Conservation (phyloP, 768 basidiomycete species). For the Suillus placidus region DNA sequence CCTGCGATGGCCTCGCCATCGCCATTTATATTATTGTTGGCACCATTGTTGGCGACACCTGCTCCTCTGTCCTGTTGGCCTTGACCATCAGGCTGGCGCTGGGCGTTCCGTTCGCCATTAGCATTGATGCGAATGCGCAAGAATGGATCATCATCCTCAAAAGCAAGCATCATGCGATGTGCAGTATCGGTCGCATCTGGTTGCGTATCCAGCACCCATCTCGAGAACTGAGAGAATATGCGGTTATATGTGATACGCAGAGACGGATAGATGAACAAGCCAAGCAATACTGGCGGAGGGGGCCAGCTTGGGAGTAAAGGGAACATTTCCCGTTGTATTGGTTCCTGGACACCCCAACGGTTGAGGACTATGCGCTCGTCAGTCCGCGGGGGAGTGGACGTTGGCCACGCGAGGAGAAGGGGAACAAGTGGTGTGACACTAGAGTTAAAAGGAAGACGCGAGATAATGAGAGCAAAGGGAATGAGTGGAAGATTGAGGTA, state of each 20-base stretch:
- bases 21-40: conserved; percentile 11
- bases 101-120: conserved; percentile 32
- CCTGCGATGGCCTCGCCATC: conserved; percentile 17
- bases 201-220: conserved; percentile 45
- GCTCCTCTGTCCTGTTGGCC: conserved; percentile 16
- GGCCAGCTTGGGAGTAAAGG: conserved; percentile 50
- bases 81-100: conserved; percentile 17
- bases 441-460: conserved; percentile 50
- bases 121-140: conserved; percentile 34
- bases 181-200: conserved; percentile 20
- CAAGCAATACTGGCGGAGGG: conserved; percentile 60
- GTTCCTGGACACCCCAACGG: conserved; percentile 7
- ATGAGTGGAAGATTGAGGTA: conserved; percentile 75
- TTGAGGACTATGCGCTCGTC: conserved; percentile 15
- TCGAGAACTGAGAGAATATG: conserved; percentile 42
- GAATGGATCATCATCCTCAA: conserved; percentile 32
- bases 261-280: conserved; percentile 54
- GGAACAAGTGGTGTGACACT: conserved; percentile 27
- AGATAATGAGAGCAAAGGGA: conserved; percentile 66
- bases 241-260: conserved; percentile 47
- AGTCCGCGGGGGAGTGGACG: conserved; percentile 29
- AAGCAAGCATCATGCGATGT: conserved; percentile 26
- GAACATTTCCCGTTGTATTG: conserved; percentile 22
- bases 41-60: conserved; percentile 15
- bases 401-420: conserved; percentile 31